Conservation (phyloP, 768 basidiomycete genomes). For the Pluteus cervinus region DNA sequence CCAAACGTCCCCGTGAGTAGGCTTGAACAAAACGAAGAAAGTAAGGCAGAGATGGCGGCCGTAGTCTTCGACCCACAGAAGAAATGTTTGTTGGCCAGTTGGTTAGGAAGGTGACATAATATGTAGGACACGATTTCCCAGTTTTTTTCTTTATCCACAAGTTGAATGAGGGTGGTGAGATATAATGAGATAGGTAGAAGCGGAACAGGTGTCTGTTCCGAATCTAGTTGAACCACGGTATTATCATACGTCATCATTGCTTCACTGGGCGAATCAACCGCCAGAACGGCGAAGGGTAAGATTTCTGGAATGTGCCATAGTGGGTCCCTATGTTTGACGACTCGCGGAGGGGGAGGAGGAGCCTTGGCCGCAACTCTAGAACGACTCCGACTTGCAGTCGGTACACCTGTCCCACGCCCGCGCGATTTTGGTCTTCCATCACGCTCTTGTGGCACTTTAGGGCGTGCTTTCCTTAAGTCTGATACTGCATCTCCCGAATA, state of each 20-base stretch:
- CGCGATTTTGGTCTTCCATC: constrained; percentile 46
- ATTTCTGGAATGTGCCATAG: constrained; percentile 70
- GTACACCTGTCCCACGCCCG: constrained; percentile 41
- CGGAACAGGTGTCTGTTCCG: constrained; percentile 24
- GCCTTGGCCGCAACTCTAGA: constrained; percentile 42
- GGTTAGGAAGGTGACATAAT: constrained; percentile 84
- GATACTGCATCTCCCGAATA: constrained; percentile 8
- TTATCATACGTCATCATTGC: constrained; percentile 62
- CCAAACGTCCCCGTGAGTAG: constrained; percentile 56
- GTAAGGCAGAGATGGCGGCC: constrained; percentile 52
- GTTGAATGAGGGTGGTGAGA: constrained; percentile 50
- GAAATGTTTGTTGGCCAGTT: constrained; percentile 92
- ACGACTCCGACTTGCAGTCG: constrained; percentile 54
- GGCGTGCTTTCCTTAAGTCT: constrained; percentile 38
- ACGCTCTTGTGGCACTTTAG: constrained; percentile 44
- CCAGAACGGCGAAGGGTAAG: constrained; percentile 48
- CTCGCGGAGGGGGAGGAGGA: constrained; percentile 17
- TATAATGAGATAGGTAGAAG: constrained; percentile 76
- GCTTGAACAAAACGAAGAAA: constrained; percentile 62
- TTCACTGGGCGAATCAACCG: constrained; percentile 61
- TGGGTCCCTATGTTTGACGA: constrained; percentile 34
- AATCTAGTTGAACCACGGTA: no score
- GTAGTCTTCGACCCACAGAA: constrained; percentile 87
- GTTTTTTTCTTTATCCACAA: constrained; percentile 71
- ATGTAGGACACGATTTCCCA: constrained; percentile 95